Evolutionary conservation across 2,329 filamentous ascomycete species (phyloP).

Genomic region (Phoma sp.): DNA sequence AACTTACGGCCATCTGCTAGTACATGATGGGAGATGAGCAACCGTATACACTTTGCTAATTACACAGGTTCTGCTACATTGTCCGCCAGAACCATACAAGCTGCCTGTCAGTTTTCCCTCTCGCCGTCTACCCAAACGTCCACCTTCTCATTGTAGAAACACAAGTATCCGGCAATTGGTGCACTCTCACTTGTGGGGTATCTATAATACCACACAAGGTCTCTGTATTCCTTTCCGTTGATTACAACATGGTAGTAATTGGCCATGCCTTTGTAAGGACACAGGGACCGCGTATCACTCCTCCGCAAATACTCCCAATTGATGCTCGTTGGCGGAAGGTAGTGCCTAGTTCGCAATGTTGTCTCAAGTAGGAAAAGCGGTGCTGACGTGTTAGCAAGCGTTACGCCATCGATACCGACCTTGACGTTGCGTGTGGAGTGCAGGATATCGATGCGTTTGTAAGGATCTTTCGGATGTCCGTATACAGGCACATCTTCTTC

Average conservation of each 20-base stretch:
- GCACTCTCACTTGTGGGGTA: conserved; percentile 64
- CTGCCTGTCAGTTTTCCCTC: conserved; percentile 34
- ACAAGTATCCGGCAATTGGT: conserved; percentile 61
- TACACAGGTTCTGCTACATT: not conserved
- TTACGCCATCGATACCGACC: conserved; percentile 55
- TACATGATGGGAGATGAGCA: no score
- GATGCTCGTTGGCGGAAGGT: conserved; percentile 61
- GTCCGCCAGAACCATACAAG: not conserved
- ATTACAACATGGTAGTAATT: conserved; percentile 65
- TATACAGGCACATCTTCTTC: conserved; percentile 66
- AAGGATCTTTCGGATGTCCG: conserved; percentile 71
- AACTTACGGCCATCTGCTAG: no score
- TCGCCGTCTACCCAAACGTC: conserved; percentile 65
- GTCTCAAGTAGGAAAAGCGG: conserved; percentile 66
- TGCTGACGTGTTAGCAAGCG: conserved; percentile 53
- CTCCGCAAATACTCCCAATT: conserved; percentile 54
- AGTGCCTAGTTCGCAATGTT: conserved; percentile 63
- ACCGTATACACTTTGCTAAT: no score
- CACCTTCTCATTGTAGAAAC: conserved; percentile 73
- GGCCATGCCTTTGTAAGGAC: conserved; percentile 72
- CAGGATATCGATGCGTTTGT: conserved; percentile 68
- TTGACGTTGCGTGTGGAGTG: conserved; percentile 60
- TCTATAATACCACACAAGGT: conserved; percentile 69
- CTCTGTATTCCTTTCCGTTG: conserved; percentile 51
- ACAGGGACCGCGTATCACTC: conserved; percentile 62